Evolutionary conservation across 169 alveolate genomes (phyloP).

Genomic region (Cryptosporidium meleagridis): DNA sequence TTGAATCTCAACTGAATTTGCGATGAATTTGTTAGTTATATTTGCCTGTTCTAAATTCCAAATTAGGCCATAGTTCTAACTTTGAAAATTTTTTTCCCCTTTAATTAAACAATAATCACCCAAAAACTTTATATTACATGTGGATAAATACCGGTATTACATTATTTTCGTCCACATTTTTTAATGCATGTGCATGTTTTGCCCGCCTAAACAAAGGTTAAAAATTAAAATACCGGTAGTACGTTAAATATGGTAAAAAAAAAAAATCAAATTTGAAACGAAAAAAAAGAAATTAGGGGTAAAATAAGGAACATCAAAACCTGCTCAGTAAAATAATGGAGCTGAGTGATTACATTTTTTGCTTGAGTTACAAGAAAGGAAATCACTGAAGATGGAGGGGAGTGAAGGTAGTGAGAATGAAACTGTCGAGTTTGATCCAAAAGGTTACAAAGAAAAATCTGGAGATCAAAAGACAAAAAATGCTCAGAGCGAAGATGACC

Average conservation of each 20-base stretch:
- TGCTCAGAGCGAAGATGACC: not conserved
- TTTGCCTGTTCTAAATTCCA: too few species aligned
- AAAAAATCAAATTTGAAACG: not conserved
- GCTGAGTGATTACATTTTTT: not conserved
- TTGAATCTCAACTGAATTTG: not conserved
- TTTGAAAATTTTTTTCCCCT: too few species aligned
- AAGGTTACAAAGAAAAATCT: not conserved
- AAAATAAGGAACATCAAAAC: not conserved
- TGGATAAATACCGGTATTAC: not conserved
- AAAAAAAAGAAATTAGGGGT: not conserved
- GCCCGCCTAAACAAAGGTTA: slow-evolving; percentile 16
- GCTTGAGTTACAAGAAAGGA: not conserved
- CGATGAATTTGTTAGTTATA: not conserved
- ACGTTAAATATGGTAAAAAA: not conserved
- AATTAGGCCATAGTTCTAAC: too few species aligned
- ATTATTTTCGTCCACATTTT: slow-evolving; percentile 1
- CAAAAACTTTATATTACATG: not conserved
- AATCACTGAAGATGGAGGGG: not conserved
- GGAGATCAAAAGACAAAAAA: not conserved
- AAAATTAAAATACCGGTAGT: slow-evolving; percentile 25
- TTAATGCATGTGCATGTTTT: slow-evolving; percentile 42
- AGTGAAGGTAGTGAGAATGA: not conserved
- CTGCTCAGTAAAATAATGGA: not conserved
- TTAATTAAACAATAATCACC: not conserved
- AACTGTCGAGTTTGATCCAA: not conserved